Evolutionary conservation across 371 early-diverging fungal species (phyloP), one percentile per base, ranked within the genome.

Genomic region (Mortierella sp.): DNA sequence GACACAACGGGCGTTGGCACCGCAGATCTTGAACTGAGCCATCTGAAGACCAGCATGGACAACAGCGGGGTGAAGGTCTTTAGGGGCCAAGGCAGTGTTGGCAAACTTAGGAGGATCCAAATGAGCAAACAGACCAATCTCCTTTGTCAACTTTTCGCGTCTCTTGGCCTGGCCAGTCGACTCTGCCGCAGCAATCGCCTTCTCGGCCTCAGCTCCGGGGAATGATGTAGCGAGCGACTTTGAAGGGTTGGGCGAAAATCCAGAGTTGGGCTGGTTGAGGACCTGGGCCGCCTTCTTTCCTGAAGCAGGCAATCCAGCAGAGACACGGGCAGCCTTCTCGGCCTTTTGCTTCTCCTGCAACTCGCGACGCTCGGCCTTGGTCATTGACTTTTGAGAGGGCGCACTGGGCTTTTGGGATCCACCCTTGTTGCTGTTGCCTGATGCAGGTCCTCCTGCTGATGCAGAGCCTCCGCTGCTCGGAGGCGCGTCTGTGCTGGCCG

Each of bases 341-440:
- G 93, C 93, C 40, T 95, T 90, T 85, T 96, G 95, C 72, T 91
- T 90, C 78, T 96, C 96, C 88, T 95, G 94, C 73, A 95, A 80
- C 13, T 93, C 98, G 46, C 97, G 93, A 73, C 97, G 92, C 90
- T 98, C 97, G 24, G 96, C 96, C 82, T 97, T 98, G 46, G 97
- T 95, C 96, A 96, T 94, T 8, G 82, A 79, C 53, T 86, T 86
- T 72, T 86, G 86, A 37, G 86, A 86, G n/a, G 86, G 86, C 0
- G 80, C 80, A 26, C 57, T 71, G 21, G 85, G 81, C 44, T 78
- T 81, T 14, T 78, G 76, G 2, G 78, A 26, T 57, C 80, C 86
- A 6, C 80, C 78, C 50, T 80, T 80, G 34, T 53, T 50, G 31
- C 59, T 50, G 14, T 50, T 50, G 50, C 79, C 26, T 46, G 71